Conservation (phyloP, 495 filamentous ascomycete species). For the Penicillium cinerascens region DNA sequence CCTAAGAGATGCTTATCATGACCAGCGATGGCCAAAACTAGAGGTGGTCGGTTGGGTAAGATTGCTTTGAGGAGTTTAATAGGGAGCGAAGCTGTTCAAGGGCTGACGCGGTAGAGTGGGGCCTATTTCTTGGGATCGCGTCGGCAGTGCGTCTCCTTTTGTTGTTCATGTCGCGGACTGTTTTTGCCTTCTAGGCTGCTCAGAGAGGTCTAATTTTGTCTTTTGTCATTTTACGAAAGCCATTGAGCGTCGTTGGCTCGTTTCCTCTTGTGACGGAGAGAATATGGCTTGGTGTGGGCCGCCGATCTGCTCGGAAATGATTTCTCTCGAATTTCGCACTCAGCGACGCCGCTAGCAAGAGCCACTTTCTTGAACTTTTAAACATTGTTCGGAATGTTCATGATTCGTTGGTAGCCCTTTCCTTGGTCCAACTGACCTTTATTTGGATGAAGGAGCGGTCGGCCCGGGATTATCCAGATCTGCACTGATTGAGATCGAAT, state of each 20-base stretch:
- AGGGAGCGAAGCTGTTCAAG: not conserved
- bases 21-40: not conserved
- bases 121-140: conserved; percentile 17
- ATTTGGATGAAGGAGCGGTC: not conserved
- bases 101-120: conserved; percentile 27
- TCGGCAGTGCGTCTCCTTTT: conserved; percentile 16
- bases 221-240: not conserved
- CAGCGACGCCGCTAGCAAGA: not conserved
- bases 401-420: not conserved
- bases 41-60: conserved; percentile 1
- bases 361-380: not conserved
- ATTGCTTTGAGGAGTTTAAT: conserved; percentile 1
- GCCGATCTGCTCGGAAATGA: conserved; percentile 2
- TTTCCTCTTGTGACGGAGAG: not conserved
- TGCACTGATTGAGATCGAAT: not conserved
- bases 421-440: not conserved
- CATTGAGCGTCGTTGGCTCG: not conserved
- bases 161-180: not conserved
- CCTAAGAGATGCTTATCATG: not conserved
- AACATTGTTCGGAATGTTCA: not conserved
- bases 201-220: not conserved
- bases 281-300: not conserved
- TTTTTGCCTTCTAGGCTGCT: not conserved
- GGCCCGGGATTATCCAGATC: not conserved
- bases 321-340: not conserved